Evolutionary conservation across 1,139 yeast genomes (phyloP).

Genomic region (Kurtzmaniella quercitrusa): DNA sequence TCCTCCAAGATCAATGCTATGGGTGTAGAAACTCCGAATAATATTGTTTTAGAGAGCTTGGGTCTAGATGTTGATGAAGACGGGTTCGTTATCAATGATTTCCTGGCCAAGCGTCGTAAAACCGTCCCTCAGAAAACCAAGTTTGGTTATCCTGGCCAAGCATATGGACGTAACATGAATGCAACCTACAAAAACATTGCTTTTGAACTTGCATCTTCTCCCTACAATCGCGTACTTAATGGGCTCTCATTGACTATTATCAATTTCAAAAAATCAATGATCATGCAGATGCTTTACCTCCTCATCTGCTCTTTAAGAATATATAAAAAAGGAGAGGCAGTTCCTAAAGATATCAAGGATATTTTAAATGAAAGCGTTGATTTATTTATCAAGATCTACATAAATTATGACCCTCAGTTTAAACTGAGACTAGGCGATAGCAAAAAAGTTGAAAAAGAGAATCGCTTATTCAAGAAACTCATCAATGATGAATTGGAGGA

Average conservation of each 20-base stretch:
- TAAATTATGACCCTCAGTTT: constrained; percentile 27
- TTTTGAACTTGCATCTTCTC: constrained; percentile 33
- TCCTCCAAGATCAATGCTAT: constrained; percentile 5
- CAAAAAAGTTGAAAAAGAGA: constrained; percentile 26
- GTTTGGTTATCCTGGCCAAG: neutral
- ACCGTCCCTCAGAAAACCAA: neutral
- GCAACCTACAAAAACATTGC: neutral
- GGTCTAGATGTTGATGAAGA: constrained; percentile 41
- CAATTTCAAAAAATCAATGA: constrained; percentile 41
- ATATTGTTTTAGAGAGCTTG: constrained; percentile 27
- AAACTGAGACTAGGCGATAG: constrained; percentile 7
- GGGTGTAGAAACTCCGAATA: constrained; percentile 9
- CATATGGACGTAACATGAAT: neutral
- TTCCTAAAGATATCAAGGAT: constrained; percentile 19
- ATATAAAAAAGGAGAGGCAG: constrained; percentile 21
- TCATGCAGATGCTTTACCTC: constrained; percentile 42
- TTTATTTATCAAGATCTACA: constrained; percentile 35
- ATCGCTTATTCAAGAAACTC: constrained; percentile 34
- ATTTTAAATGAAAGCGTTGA: constrained; percentile 29
- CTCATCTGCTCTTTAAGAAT: constrained; percentile 39
- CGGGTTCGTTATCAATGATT: constrained; percentile 46
- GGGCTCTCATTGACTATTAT: constrained; percentile 44
- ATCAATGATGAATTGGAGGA: constrained; percentile 39
- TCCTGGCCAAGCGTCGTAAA: constrained; percentile 38
- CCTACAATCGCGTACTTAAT: constrained; percentile 41